Evolutionary conservation across 441 rosid species (phyloP).

Genomic region (Biscutella laevigata): DNA sequence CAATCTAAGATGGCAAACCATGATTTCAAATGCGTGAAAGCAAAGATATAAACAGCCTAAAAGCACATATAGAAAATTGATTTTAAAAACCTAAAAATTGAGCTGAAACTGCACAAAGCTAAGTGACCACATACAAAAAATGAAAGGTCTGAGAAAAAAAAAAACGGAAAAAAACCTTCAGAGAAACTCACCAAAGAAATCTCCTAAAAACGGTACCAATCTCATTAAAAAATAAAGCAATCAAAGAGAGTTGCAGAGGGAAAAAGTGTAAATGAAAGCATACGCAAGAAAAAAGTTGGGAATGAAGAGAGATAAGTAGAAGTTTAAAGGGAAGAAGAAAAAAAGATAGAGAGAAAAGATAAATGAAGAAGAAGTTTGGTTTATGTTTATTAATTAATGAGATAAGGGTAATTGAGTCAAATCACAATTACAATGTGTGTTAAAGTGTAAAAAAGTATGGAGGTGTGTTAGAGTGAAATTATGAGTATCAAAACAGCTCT

Average conservation of each 20-base stretch:
- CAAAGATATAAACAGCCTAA: background rate
- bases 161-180: background rate
- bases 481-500: no score
- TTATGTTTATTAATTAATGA: no score
- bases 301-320: no score
- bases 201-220: slow-evolving; percentile 24
- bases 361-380: no score
- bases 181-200: slow-evolving; percentile 13
- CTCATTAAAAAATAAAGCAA: slow-evolving; percentile 18
- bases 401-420: no score
- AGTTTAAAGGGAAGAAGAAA: no score
- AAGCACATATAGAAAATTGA: background rate
- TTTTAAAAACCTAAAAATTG: background rate
- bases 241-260: slow-evolving; percentile 7
- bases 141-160: slow-evolving; percentile 15
- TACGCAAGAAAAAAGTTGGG: no score
- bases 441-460: no score
- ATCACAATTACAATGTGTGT: no score
- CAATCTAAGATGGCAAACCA: slow-evolving; percentile 20
- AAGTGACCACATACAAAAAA: slow-evolving; percentile 22
- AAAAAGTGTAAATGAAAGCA: slow-evolving; percentile 21
- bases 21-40: background rate
- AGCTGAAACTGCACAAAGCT: background rate
- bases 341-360: no score
- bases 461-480: no score